Percentiles rank a stretch among this genome's conserved stretches.
Evolutionary conservation across 2,329 filamentous ascomycete species (phyloP).

Genomic region (Biscogniauxia sp.): DNA sequence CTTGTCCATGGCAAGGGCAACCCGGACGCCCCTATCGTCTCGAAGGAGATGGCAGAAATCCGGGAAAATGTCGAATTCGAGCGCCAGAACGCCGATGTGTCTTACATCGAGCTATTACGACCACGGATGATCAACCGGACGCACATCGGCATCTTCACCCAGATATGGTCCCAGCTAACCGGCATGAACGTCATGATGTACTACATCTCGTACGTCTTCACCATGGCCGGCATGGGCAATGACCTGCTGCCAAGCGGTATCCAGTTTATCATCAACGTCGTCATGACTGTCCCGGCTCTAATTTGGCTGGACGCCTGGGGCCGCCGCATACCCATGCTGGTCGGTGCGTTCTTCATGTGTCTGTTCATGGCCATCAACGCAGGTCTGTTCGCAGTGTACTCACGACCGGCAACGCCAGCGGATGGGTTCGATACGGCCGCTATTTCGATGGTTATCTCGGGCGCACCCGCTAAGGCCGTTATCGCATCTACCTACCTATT

Average conservation of each 20-base stretch:
- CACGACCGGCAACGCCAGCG: slow-evolving; percentile 30
- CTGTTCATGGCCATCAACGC: slow-evolving; percentile 47
- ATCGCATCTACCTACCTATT: slow-evolving; percentile 67
- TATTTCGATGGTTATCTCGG: slow-evolving; percentile 47
- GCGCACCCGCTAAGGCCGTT: slow-evolving; percentile 52
- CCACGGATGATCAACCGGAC: slow-evolving; percentile 74
- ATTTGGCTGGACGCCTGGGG: slow-evolving; percentile 75
- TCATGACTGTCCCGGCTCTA: slow-evolving; percentile 74
- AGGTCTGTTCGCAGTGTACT: slow-evolving; percentile 43
- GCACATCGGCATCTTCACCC: slow-evolving; percentile 67
- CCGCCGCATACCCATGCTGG: slow-evolving; percentile 64
- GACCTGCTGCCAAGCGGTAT: slow-evolving; percentile 65
- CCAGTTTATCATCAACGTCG: slow-evolving; percentile 76
- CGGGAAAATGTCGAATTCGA: slow-evolving; percentile 73
- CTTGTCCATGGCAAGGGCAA: slow-evolving; percentile 66
- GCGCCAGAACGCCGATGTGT: slow-evolving; percentile 64
- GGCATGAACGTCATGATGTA: slow-evolving; percentile 72
- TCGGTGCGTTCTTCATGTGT: slow-evolving; percentile 64
- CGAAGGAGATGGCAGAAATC: slow-evolving; percentile 69
- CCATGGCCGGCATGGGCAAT: slow-evolving; percentile 66
- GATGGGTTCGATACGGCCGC: slow-evolving; percentile 38
- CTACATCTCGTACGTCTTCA: slow-evolving; percentile 69
- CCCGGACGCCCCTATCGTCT: slow-evolving; percentile 61
- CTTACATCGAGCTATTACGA: slow-evolving; percentile 69
- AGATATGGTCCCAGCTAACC: slow-evolving; percentile 74